Evolutionary conservation across 1,284 basidiomycete species (phyloP).

Genomic region (Limonomyces culmigenus): DNA sequence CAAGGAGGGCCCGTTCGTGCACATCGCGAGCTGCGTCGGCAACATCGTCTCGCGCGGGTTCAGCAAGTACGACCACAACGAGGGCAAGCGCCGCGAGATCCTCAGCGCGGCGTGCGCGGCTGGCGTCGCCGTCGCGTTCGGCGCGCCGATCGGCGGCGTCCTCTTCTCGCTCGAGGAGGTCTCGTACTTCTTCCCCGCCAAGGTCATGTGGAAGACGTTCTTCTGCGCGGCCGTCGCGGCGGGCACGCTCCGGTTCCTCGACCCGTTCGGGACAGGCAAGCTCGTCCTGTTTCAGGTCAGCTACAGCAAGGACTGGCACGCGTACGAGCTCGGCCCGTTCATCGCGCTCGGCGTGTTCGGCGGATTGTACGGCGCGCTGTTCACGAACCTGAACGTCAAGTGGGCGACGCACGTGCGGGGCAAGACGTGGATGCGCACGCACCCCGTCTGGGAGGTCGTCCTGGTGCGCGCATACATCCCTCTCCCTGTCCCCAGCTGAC

Average conservation of each 20-base stretch:
- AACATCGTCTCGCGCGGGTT: conserved; percentile 88
- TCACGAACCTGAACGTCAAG: conserved; percentile 81
- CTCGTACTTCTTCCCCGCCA: conserved; percentile 90
- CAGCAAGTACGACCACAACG: conserved; percentile 83
- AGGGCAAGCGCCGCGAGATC: conserved; percentile 85
- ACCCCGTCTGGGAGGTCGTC: conserved; percentile 77
- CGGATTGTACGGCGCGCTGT: conserved; percentile 84
- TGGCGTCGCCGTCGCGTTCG: conserved; percentile 83
- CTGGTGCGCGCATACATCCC: conserved; percentile 38
- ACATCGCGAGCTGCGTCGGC: conserved; percentile 88
- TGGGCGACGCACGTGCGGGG: conserved; percentile 78
- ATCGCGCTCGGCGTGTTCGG: conserved; percentile 77
- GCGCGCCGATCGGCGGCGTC: conserved; percentile 86
- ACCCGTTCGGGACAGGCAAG: conserved; percentile 83
- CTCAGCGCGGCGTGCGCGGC: conserved; percentile 86
- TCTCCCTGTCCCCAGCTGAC: background rate
- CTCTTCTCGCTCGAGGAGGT: conserved; percentile 90
- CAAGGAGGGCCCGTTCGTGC: conserved; percentile 95
- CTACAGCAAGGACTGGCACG: conserved; percentile 86
- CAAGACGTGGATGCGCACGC: conserved; percentile 61
- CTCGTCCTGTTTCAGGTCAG: conserved; percentile 81
- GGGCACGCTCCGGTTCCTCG: conserved; percentile 73
- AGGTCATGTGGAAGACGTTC: conserved; percentile 93
- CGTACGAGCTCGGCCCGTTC: conserved; percentile 72
- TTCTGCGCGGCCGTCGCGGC: conserved; percentile 93